A percentile compares a stretch with the other conserved stretches of the same genome.
Evolutionary conservation across 1,139 yeast species (phyloP).

Genomic region (Saccharomycopsis phalli): DNA sequence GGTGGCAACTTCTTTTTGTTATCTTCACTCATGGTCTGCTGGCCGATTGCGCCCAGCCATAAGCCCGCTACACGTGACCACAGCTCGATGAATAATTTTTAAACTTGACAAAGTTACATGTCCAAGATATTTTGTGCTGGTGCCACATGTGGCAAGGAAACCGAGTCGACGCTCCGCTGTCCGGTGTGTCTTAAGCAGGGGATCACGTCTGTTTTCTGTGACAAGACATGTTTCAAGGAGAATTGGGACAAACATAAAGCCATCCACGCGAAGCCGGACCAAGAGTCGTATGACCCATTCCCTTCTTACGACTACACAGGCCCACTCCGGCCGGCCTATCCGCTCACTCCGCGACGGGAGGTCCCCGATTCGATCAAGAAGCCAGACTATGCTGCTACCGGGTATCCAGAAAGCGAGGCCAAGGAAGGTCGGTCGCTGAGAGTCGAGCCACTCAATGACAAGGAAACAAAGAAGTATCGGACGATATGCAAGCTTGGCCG

Average conservation of each 20-base stretch:
- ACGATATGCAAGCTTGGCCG: constrained; percentile 70
- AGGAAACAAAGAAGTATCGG: constrained; percentile 66
- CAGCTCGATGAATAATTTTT: background rate
- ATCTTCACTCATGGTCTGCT: background rate
- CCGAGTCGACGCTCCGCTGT: constrained; percentile 71
- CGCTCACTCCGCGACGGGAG: constrained; percentile 60
- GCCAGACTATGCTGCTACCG: constrained; percentile 83
- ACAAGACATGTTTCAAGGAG: constrained; percentile 75
- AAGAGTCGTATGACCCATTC: constrained; percentile 68
- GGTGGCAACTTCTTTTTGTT: background rate
- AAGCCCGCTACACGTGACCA: background rate
- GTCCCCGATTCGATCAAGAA: constrained; percentile 63
- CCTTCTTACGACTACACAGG: constrained; percentile 74
- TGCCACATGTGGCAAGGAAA: constrained; percentile 75
- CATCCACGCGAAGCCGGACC: constrained; percentile 36
- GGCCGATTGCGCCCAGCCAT: too few species aligned
- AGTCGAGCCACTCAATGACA: constrained; percentile 52
- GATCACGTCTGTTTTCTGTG: constrained; percentile 59
- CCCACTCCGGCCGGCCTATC: constrained; percentile 66
- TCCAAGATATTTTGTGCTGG: constrained; percentile 44
- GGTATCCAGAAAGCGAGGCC: constrained; percentile 74
- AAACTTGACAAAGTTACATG: background rate
- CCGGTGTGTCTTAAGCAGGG: constrained; percentile 83
- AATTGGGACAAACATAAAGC: constrained; percentile 57
- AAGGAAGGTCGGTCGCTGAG: constrained; percentile 59